Evolutionary conservation across 768 basidiomycete species (phyloP), one percentile per base, ranked within the genome.

Genomic region (Hygrocybe punicea): DNA sequence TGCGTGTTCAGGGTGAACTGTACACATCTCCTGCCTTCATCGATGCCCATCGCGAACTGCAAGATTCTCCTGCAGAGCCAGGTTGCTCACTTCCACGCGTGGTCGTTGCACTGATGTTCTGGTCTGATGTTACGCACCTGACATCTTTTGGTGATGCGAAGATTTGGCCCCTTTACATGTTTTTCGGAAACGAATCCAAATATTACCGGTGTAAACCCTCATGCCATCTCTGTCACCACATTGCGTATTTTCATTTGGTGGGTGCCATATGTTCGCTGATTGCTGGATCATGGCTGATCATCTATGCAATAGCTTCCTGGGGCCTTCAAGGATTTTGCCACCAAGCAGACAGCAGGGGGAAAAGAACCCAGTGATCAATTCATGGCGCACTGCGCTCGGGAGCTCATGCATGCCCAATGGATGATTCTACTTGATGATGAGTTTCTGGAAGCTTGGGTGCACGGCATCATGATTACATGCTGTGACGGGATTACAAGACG

Each of bases 141-240:
- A 57, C 71, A 1, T 61, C 64, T 6, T 77, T 77, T 57, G 74
- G 75, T 0, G 63, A 52, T 34, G 69, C 71, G 0, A 60, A 61
- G 0, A 61, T 76, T 5, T 80, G 75, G 78, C 77, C 77, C 2
- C 50, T 75, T 0, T 81, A 80, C 52, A 40, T 70, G 0, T 73
- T 58, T 45, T 66, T 77, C 47, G 74, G 74, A 0, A 72, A 73
- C 25, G 63, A 70, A 10, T 76, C 71, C 1, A 78, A 80, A 53
- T 75, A 76, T 47, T 54, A 58, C 2, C 65, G 69, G 0, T 60
- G 51, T 9, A 65, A 67, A n/a, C 75, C 74, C 0, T 59, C 55
- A 1, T 56, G 59, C 0, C 63, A 64, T 23, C 60, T 72, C 1
- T 69, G 66, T n/a, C 71, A 78, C 52, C 75, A 76, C 51, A 9